Percentiles rank a stretch among this genome's conserved stretches.
Evolutionary conservation across 176 grass and related monocot species (phyloP).

Genomic region (Musa acuminata): DNA sequence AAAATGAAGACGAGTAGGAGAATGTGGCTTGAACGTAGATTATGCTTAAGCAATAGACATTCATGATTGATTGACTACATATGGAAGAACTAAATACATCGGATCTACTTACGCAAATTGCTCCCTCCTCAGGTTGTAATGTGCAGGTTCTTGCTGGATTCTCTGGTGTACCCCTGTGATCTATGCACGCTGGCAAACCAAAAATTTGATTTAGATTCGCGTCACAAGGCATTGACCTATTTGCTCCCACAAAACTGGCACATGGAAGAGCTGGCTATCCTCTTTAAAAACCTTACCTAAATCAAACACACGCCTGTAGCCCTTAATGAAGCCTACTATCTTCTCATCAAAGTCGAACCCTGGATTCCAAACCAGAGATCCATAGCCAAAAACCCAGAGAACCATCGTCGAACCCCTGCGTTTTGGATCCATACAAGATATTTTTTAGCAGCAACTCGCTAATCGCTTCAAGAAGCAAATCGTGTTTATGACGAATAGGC

Average conservation of each 20-base stretch:
- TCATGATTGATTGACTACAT: too few species aligned
- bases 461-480: background rate
- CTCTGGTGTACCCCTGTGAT: slow-evolving; percentile 7
- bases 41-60: too few species aligned
- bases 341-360: slow-evolving; percentile 88
- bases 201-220: background rate
- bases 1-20: background rate
- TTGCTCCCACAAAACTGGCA: too few species aligned
- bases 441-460: background rate
- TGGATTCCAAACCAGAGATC: slow-evolving; percentile 95
- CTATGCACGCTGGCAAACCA: slow-evolving; percentile 4
- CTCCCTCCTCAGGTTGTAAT: background rate
- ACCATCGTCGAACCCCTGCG: slow-evolving; percentile 36
- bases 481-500: background rate
- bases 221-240: background rate
- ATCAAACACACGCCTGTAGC: slow-evolving; percentile 74
- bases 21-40: too few species aligned
- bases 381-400: slow-evolving; percentile 90
- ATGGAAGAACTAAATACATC: background rate
- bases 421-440: background rate
- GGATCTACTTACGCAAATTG: slow-evolving; percentile 1
- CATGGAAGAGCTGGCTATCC: background rate
- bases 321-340: slow-evolving; percentile 71
- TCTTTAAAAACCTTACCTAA: slow-evolving; percentile 40
- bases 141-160: slow-evolving; percentile 11